Base-by-base conservation (phyloP, 441 rosid species). In the Euphorbia corollata region DNA sequence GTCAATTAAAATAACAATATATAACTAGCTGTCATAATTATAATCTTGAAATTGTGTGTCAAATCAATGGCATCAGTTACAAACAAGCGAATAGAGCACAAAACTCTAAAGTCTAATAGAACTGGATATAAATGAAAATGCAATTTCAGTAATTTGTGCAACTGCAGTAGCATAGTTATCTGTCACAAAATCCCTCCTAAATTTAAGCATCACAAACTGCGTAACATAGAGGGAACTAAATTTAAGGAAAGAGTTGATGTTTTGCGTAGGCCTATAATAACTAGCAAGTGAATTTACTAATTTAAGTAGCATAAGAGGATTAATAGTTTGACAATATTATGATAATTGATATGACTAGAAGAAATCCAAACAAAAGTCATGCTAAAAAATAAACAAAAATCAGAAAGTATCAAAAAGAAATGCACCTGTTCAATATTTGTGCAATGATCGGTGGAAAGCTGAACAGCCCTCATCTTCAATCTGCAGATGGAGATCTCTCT, bases 381-480 rank as follows among this genome's bases (percentile, higher is more conserved):
- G 22, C 8, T 39, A n/a, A 27, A 36, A 54, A 60, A 75, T 59
- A 22, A 53, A 38, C 4, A 22, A 6, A 15, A 60, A 15, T 16
- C 23, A 8, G 50, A 61, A 16, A 18, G 51, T 12, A 59, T 36
- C 9, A 18, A 20, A 59, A 75, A 69, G 69, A 73, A 70, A 6
- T 74, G 65, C 59, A 90, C 98, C 93, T 90, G 89, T 76, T 88
- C 96, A 41, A 84, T 84, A 77, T 82, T 83, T 48, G 96, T 90
- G 87, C 97, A 78, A 79, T 92, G 98, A 74, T 92, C 98, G 67
- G 87, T 87, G 63, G 98, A 90, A 73, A 92, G 97, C 74, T 92
- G 98, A 68, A 83, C 84, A n/a, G 98, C 97, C 73, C 89, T 90
- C 94, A 90, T 90, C 85, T 88, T 90, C 76, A 92, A 77, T 76